These are phyloP conservation scores for Pyronema domesticum DNA, from an alignment of 495 filamentous ascomycete species.

Conservation along the genomic window DNA sequence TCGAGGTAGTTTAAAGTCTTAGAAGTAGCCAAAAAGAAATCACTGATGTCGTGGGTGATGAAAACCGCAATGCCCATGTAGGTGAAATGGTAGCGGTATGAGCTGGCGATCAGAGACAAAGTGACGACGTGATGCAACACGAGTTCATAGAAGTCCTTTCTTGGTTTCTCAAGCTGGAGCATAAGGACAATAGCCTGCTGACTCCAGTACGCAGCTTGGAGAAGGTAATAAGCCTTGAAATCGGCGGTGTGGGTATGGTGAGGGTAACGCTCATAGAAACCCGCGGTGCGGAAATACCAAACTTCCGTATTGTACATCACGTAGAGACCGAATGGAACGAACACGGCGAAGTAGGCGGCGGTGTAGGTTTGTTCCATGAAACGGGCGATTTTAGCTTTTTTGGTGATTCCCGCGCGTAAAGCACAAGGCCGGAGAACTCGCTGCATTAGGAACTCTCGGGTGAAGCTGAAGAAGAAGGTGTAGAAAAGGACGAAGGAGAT, in stretches of 20 bases:
- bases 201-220: slow-evolving; percentile 90
- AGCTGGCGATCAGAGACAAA: slow-evolving; percentile 65
- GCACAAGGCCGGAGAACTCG: slow-evolving; percentile 69
- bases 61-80: slow-evolving; percentile 96
- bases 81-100: slow-evolving; percentile 96
- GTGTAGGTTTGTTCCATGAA: slow-evolving; percentile 99
- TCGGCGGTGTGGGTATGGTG: slow-evolving; percentile 63
- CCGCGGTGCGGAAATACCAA: slow-evolving; percentile 92
- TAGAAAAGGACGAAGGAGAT: slow-evolving; percentile 82
- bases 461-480: slow-evolving; percentile 74
- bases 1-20: slow-evolving; percentile 91
- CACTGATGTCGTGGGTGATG: slow-evolving; percentile 86
- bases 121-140: slow-evolving; percentile 90
- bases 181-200: slow-evolving; percentile 86
- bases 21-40: slow-evolving; percentile 96
- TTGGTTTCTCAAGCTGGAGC: slow-evolving; percentile 79
- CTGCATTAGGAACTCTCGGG: slow-evolving; percentile 94
- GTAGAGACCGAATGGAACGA: slow-evolving; percentile 75
- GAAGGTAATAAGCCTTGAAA: slow-evolving; percentile 97
- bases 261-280: slow-evolving; percentile 84
- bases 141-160: slow-evolving; percentile 92
- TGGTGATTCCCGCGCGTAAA: slow-evolving; percentile 47
- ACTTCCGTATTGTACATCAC: slow-evolving; percentile 80
- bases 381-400: slow-evolving; percentile 62
- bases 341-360: slow-evolving; percentile 76